phyloP scores from a whole-genome alignment of 169 alveolate species.

The Plasmodium adleri region DNA sequence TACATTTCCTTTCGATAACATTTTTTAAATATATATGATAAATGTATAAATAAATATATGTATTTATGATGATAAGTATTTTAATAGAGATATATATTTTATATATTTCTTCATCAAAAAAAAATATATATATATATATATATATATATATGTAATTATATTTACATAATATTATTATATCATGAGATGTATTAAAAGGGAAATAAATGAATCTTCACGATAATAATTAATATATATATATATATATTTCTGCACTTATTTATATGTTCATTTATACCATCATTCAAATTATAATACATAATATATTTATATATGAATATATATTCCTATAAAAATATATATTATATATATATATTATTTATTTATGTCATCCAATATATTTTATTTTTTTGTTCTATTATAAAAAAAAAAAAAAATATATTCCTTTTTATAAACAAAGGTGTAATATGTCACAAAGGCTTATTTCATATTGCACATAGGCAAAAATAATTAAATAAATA shows the following conservation, averaged over 20 bases:
- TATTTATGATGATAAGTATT: too few relatives aligned
- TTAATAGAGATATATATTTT: too few relatives aligned
- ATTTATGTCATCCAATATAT: too few relatives aligned
- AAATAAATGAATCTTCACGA: background rate
- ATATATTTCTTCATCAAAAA: background rate
- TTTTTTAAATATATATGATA: background rate
- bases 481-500: too few relatives aligned
- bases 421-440: too few relatives aligned
- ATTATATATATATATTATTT: background rate
- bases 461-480: too few relatives aligned
- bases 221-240: background rate
- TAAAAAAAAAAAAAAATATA: too few relatives aligned
- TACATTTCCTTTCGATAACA: background rate
- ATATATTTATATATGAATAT: too few relatives aligned
- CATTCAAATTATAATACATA: background rate
- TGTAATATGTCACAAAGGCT: too few relatives aligned
- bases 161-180: background rate
- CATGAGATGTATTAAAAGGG: slow-evolving; percentile 3
- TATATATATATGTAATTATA: background rate
- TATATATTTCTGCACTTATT: background rate
- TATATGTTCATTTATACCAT: background rate
- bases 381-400: too few relatives aligned
- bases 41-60: too few relatives aligned
- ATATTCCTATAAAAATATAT: background rate
- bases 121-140: background rate